Evolutionary conservation across 768 basidiomycete genomes (phyloP), one percentile per base, ranked within the genome.

Genomic region (Pleurotus citrinopileatus): DNA sequence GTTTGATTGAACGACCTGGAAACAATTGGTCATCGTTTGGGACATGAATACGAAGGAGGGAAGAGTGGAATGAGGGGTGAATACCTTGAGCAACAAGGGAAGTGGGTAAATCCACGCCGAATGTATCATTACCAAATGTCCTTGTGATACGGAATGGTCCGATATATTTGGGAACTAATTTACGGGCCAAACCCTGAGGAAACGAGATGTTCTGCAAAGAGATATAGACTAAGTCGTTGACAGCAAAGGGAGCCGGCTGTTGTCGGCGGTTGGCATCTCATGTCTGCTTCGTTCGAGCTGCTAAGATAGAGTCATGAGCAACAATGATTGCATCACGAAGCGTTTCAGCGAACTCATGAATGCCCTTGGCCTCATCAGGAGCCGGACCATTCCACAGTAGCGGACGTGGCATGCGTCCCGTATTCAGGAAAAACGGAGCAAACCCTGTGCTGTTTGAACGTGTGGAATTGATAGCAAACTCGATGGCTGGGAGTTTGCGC

Each of bases 401-500:
- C 3, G 62, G 4, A 0, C 59, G 52, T 2, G 68, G 68, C 1
- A 62, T 57, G 4, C 60, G 45, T 1, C 67, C 61, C 6, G 55
- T 27, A 36, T 61, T 60, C 10, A 61, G 59, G 23, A 65, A 65
- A 58, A 75, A 76, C 1, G 73, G 74, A 0, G 70, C 42, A 52
- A 61, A 72, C 0, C 72, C 69, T 1, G 73, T 76, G 1, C 60
- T 61, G 6, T 68, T 66, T 0, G 70, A 70, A 0, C 64, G 45
- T 0, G 73, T 67, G 0, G 48, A 55, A 46, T 75, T 76, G 19
- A 75, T 63, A 0, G 73, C 54, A 60, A 74, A 74, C 55, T 74
- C 70, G 23, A 72, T 69, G 9, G 4, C 63, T 2, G 69, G 64
- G 20, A 73, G 36, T 37, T 57, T 60, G 1, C 22, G 2, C 1